Evolutionary conservation across 768 basidiomycete species (phyloP), one percentile per base, ranked within the genome.

Genomic region (Tulasnella sp.): DNA sequence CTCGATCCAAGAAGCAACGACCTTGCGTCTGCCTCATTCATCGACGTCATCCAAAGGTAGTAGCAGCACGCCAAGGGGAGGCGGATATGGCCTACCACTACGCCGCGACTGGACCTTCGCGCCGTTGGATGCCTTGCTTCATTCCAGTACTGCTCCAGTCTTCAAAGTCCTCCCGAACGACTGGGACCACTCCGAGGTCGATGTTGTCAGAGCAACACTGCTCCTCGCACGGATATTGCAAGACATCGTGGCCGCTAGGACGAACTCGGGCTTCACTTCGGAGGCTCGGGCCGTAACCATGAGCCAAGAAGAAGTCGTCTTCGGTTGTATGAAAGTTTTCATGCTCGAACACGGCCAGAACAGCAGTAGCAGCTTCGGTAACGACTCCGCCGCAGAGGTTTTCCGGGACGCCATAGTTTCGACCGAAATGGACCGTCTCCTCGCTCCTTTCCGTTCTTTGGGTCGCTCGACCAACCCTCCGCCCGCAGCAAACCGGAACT

Each of bases 321-420:
- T 96, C 79, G 88, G 86, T 25, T 91, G 94, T 78, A 96, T 97
- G 93, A 93, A 93, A 79, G 89, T 97, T 19, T 95, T 94, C 83
- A 96, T 97, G 95, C 88, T 99, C 37, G 96, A 99, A 82, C 93
- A 97, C 81, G 93, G 88, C 0, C 90, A 93, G 79, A 84, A 88
- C 72, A 82, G 79, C 58, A 84, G 83, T 17, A 85, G 86, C 75
- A 85, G 87, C 31, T 64, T 78, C 29, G 52, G 67, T 34, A 34
- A 70, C 40, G 78, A 77, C 37, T 77, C 76, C 17, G 45, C 78
- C 1, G 88, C 85, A 64, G 92, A 96, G 79, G 90, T 97, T 1
- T 99, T 93, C 83, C 86, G 94, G n/a, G 93, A 97, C 82, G 79
- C 78, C 1, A 80, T 86, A 7, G 90, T 97, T 1, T 85, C 84